Evolutionary conservation across 139 green algal genomes (phyloP).

Genomic region (Chlorella vulgaris): DNA sequence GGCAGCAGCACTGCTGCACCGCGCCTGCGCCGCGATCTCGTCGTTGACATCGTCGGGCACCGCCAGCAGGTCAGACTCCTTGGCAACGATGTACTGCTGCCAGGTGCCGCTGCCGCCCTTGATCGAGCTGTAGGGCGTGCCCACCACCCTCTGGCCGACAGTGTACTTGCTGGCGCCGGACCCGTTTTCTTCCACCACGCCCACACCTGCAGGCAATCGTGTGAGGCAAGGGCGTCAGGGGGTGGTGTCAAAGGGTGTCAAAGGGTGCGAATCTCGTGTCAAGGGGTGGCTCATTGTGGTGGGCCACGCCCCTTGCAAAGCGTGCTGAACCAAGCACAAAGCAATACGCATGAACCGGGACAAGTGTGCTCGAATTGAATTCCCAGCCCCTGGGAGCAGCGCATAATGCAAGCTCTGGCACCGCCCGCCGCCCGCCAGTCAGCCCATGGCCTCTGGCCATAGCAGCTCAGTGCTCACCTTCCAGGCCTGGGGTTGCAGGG

Average conservation of each 20-base stretch:
- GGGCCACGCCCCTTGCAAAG: too few relatives aligned
- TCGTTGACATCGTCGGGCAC: conserved; percentile 51
- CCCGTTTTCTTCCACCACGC: conserved; percentile 36
- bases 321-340: too few relatives aligned
- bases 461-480: conserved; percentile 27
- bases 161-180: conserved; percentile 32
- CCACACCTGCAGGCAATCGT: conserved; percentile 38
- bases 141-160: conserved; percentile 52
- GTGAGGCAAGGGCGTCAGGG: neutral
- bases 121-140: conserved; percentile 28
- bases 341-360: too few relatives aligned
- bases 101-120: conserved; percentile 52
- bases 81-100: conserved; percentile 50
- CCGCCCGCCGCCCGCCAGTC: too few relatives aligned
- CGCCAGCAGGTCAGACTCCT: conserved; percentile 33
- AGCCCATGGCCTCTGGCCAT: too few relatives aligned
- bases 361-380: too few relatives aligned
- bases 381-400: too few relatives aligned
- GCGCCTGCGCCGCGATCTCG: conserved; percentile 44
- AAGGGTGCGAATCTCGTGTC: too few relatives aligned
- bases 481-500: conserved; percentile 40
- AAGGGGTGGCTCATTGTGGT: too few relatives aligned
- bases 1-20: conserved; percentile 7
- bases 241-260: neutral
- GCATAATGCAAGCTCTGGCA: too few relatives aligned